Percentiles rank a stretch among this genome's conserved stretches.
phyloP scores from a whole-genome alignment of 129 eudicot genomes.

The Flaveria brownii region DNA sequence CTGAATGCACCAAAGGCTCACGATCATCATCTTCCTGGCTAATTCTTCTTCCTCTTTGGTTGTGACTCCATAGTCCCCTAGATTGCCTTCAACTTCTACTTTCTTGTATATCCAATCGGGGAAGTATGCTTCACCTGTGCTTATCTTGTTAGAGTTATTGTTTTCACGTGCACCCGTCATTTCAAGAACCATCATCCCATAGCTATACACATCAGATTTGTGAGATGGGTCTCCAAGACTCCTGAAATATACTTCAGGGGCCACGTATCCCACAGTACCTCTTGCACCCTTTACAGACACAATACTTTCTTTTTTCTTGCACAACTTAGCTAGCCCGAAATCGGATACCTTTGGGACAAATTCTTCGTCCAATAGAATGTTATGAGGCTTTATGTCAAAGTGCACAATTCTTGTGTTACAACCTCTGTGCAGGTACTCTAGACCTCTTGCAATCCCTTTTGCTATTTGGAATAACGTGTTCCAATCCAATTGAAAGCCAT shows the following conservation, averaged over 20 bases:
- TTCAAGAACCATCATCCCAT: conserved; percentile 50
- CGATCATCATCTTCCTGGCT: conserved; percentile 51
- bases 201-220: conserved; percentile 61
- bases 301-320: conserved; percentile 34
- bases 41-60: conserved; percentile 37
- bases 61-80: not conserved
- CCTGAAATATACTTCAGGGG: conserved; percentile 34
- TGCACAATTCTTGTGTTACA: conserved; percentile 51
- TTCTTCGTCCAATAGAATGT: conserved; percentile 45
- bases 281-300: conserved; percentile 35
- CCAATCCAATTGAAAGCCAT: conserved; percentile 15
- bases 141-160: not conserved
- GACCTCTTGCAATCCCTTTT: conserved; percentile 47
- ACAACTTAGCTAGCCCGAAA: conserved; percentile 51
- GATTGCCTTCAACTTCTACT: conserved; percentile 21
- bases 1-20: conserved; percentile 65
- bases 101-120: conserved; percentile 54
- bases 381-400: conserved; percentile 56
- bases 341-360: conserved; percentile 54
- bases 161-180: conserved; percentile 29
- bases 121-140: conserved; percentile 41
- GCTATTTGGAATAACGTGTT: conserved; percentile 23
- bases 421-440: conserved; percentile 51
- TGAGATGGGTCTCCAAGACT: conserved; percentile 46
- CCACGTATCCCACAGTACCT: conserved; percentile 45